Evolutionary conservation across 1,284 basidiomycete genomes (phyloP).

Genomic region (Ustilago lituana): DNA sequence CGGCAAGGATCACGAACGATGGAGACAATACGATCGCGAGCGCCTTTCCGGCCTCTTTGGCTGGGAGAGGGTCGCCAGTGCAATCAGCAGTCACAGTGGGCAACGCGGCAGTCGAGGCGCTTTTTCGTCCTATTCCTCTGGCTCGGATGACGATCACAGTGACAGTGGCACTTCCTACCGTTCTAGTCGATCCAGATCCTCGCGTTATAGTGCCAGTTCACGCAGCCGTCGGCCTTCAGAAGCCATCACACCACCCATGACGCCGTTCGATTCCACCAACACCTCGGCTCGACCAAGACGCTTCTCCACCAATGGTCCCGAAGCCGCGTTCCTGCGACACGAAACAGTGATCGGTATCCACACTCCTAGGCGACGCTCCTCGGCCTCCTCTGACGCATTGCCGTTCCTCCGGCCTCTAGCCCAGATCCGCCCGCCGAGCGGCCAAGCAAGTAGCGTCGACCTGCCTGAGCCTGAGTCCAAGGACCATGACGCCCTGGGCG

Average conservation of each 20-base stretch:
- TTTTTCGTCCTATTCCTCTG: conserved; percentile 33
- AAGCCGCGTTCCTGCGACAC: conserved; percentile 56
- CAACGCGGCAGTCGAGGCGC: conserved; percentile 32
- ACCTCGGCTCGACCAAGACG: conserved; percentile 28
- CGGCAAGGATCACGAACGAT: conserved; percentile 64
- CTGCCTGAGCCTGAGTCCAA: conserved; percentile 4
- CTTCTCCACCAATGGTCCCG: conserved; percentile 54
- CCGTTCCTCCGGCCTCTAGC: conserved; percentile 41
- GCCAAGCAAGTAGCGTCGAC: conserved; percentile 15
- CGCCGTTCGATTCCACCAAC: conserved; percentile 20
- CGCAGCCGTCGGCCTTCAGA: conserved; percentile 31
- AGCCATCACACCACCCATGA: conserved; percentile 33
- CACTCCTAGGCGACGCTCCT: conserved; percentile 50
- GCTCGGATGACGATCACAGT: conserved; percentile 41
- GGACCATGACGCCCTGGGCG: not conserved
- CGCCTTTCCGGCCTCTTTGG: conserved; percentile 38
- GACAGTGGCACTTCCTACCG: conserved; percentile 37
- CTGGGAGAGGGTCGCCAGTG: conserved; percentile 45
- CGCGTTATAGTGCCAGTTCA: conserved; percentile 23
- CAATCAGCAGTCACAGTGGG: conserved; percentile 38
- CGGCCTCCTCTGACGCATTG: conserved; percentile 26
- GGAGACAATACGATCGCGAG: conserved; percentile 55
- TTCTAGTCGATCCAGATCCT: conserved; percentile 38
- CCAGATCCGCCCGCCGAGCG: conserved; percentile 48
- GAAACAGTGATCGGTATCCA: conserved; percentile 63